Evolutionary conservation across 2,329 filamentous ascomycete species (phyloP), one percentile per base, ranked within the genome.

Genomic region (Mycosphaerella arachidis): DNA sequence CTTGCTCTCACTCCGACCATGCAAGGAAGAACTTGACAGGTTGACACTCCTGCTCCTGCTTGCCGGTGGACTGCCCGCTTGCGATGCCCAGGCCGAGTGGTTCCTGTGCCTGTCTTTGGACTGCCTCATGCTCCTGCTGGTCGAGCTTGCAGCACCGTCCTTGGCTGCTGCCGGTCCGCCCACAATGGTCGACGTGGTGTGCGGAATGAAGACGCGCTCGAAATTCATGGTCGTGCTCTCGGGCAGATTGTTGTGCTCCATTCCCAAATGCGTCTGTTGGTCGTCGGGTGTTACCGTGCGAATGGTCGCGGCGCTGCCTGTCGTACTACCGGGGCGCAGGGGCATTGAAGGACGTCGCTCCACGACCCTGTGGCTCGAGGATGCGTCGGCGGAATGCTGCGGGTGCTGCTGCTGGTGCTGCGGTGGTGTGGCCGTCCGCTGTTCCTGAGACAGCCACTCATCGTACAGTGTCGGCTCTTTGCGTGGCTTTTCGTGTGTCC

Each of bases 271-370:
- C 33, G 56, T 57, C 55, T 60, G 58, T 46, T 60, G 48, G 45
- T 67, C 55, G 48, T 91, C 88, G 65, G 87, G 86, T 63, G 87
- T 89, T 64, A 89, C 85, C 58, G 86, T 78, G 63, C 87, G 84
- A 68, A 87, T 83, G 50, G 82, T 83, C 64, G 60, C 61, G 45
- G 55, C 59, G 61, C 58, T 62, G 40, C 59, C 63, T 65, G 63
- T 63, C 29, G 63, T 69, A 54, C 57, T 62, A 63, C 66, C 57
- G 56, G 61, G 63, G 55, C 62, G 59, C 59, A 63, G 60, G 46
- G 60, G 60, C 64, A 65, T 65, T 53, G 58, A 62, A 29, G 64
- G 62, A n/a, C 64, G 56, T 31, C 61, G 59, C 45, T 62, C 60
- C 40, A 61, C 52, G 29, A 51, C 60, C 48, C 61, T 58, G 53